phyloP scores from a whole-genome alignment of 2,329 filamentous ascomycete genomes.

The Emericellopsis cladophorae region DNA sequence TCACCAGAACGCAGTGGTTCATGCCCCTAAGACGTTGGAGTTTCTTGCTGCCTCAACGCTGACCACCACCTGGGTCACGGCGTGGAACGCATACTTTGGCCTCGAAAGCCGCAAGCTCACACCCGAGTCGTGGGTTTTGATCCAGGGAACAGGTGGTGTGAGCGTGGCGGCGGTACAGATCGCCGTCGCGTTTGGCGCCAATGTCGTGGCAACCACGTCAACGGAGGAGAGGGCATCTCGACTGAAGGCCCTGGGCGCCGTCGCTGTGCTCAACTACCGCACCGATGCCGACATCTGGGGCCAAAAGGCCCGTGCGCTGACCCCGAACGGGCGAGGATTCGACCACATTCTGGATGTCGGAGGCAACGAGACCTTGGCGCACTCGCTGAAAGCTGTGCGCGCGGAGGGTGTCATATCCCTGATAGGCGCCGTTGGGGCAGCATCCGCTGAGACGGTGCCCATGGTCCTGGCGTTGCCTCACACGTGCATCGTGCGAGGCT shows the following conservation, averaged over 20 bases:
- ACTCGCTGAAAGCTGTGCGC: slow-evolving; percentile 37
- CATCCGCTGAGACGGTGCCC: slow-evolving; percentile 10
- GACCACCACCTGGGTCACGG: slow-evolving; percentile 34
- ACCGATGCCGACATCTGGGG: slow-evolving; percentile 42
- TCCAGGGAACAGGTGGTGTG: slow-evolving; percentile 26
- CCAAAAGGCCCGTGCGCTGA: slow-evolving; percentile 36
- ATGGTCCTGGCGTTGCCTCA: slow-evolving; percentile 6
- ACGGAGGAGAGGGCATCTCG: slow-evolving; percentile 38
- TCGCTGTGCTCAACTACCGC: slow-evolving; percentile 49
- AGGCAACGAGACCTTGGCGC: slow-evolving; percentile 44
- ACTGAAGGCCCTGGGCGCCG: slow-evolving; percentile 42
- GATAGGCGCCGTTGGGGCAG: slow-evolving; percentile 15
- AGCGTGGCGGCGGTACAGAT: slow-evolving; percentile 22
- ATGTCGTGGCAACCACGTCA: slow-evolving; percentile 46
- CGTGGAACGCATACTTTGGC: slow-evolving; percentile 38
- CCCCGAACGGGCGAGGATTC: slow-evolving; percentile 34
- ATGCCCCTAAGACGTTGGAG: slow-evolving; percentile 29
- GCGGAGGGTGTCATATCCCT: slow-evolving; percentile 18
- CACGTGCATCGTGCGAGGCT: slow-evolving; percentile 14
- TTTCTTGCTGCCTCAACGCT: slow-evolving; percentile 26
- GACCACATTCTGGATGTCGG: slow-evolving; percentile 56
- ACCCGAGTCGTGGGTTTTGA: slow-evolving; percentile 20
- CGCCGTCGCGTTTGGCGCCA: slow-evolving; percentile 35
- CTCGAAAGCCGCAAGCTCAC: slow-evolving; percentile 25
- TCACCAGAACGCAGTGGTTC: slow-evolving; percentile 41